Evolutionary conservation across 2,329 filamentous ascomycete species (phyloP).

Genomic region (Ramularia collo-cygni): DNA sequence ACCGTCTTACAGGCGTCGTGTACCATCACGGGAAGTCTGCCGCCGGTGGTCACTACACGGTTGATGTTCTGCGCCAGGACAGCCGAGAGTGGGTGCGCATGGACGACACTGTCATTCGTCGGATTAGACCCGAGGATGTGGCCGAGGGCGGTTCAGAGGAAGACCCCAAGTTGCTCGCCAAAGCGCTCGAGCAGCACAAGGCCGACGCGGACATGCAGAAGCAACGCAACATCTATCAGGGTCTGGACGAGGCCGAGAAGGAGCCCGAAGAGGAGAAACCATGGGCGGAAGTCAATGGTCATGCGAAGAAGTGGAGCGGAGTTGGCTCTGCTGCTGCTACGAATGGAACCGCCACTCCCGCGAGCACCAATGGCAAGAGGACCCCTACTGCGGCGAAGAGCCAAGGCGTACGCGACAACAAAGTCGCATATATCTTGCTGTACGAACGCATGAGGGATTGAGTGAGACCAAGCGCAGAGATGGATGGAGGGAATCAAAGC

Average conservation of each 20-base stretch:
- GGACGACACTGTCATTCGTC: conserved; percentile 84
- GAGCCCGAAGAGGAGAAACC: conserved; percentile 56
- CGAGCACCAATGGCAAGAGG: conserved; percentile 42
- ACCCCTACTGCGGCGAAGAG: conserved; percentile 46
- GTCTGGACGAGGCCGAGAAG: conserved; percentile 57
- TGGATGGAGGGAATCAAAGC: background rate
- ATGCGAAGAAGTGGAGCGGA: conserved; percentile 53
- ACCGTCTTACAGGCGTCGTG: conserved; percentile 80
- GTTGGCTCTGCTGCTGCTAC: conserved; percentile 41
- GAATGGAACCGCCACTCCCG: conserved; percentile 52
- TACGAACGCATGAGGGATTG: conserved; percentile 63
- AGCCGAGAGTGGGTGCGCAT: conserved; percentile 93
- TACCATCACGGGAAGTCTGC: conserved; percentile 98
- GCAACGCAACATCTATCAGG: conserved; percentile 66
- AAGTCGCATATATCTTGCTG: conserved; percentile 93
- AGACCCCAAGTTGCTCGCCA: conserved; percentile 61
- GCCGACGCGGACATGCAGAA: conserved; percentile 39
- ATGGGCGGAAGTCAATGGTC: conserved; percentile 82
- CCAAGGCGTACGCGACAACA: conserved; percentile 71
- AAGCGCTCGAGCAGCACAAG: conserved; percentile 61
- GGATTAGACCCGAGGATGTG: conserved; percentile 80
- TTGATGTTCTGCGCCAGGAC: conserved; percentile 92
- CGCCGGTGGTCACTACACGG: conserved; percentile 92
- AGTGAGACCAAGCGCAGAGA: background rate
- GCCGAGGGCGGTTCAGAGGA: conserved; percentile 79